Evolutionary conservation across 176 grass and related monocot species (phyloP).

Genomic region (Carex pumila): DNA sequence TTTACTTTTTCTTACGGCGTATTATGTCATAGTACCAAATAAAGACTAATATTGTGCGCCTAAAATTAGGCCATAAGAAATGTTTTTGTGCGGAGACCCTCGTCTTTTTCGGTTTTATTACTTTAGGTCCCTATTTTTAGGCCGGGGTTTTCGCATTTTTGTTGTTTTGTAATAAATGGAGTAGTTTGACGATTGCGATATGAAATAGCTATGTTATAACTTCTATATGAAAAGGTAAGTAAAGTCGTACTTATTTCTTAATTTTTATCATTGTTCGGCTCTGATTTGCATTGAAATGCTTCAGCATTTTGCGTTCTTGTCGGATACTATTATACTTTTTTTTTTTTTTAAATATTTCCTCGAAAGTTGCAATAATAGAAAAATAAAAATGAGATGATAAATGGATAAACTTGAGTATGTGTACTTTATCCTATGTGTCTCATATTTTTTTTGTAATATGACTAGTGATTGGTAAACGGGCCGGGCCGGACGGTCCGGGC

Average conservation of each 20-base stretch:
- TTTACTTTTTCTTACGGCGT: constrained; percentile 8
- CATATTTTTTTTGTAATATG: too few species aligned
- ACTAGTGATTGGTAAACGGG: too few species aligned
- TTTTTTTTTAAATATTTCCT: neutral
- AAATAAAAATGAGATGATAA: neutral
- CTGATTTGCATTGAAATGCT: too few species aligned
- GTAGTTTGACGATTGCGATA: neutral
- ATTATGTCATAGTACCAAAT: neutral
- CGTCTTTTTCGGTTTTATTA: neutral
- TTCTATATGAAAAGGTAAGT: neutral
- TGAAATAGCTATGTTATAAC: neutral
- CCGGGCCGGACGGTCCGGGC: too few species aligned
- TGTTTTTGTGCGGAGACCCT: neutral
- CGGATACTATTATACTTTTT: neutral
- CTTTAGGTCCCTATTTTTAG: neutral
- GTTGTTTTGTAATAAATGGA: neutral
- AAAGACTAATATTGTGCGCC: neutral
- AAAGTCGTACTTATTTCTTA: neutral
- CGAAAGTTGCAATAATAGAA: too few species aligned
- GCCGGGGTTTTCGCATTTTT: neutral
- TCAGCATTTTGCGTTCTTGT: neutral
- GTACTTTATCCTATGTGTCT: neutral
- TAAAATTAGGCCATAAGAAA: neutral
- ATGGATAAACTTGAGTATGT: neutral
- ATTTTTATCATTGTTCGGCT: neutral